Evolutionary conservation across 106 monocot genomes (phyloP).

Genomic region (Cymbidium sinense): DNA sequence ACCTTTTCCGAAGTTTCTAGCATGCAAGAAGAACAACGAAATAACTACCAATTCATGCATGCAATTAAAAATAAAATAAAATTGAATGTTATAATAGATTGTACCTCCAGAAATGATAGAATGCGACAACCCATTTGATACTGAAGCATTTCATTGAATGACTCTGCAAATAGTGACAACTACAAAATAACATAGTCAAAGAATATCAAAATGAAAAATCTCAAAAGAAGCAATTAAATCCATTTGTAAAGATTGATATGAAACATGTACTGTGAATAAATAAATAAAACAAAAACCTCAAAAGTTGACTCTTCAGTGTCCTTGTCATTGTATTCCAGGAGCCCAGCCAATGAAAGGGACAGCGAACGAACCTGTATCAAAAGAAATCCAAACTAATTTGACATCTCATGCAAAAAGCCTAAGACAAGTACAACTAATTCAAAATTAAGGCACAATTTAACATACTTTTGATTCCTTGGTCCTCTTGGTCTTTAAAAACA

Average conservation of each 20-base stretch:
- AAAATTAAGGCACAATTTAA: neutral
- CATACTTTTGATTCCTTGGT: constrained; percentile 71
- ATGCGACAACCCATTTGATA: constrained; percentile 87
- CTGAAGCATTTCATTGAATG: constrained; percentile 92
- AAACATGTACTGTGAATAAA: neutral
- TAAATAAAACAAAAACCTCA: constrained; percentile 50
- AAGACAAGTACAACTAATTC: neutral
- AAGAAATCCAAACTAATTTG: constrained; percentile 6
- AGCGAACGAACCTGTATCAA: constrained; percentile 66
- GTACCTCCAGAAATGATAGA: constrained; percentile 86
- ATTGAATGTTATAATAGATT: neutral
- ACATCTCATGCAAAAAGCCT: neutral
- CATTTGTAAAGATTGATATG: neutral
- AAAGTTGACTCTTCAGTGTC: constrained; percentile 90
- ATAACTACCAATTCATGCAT: neutral
- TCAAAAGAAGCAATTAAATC: neutral
- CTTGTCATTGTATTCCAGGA: constrained; percentile 91
- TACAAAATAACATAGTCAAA: constrained; percentile 20
- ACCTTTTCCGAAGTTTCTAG: constrained; percentile 62
- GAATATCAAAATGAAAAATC: neutral
- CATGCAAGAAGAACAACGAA: neutral
- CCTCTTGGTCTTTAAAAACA: constrained; percentile 53
- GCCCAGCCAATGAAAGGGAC: constrained; percentile 80
- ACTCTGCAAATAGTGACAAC: constrained; percentile 96
- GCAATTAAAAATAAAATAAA: neutral